Evolutionary conservation across 208 protist genomes (phyloP), one percentile per base, ranked within the genome.

Genomic region (Plasmodiophora brassicae): DNA sequence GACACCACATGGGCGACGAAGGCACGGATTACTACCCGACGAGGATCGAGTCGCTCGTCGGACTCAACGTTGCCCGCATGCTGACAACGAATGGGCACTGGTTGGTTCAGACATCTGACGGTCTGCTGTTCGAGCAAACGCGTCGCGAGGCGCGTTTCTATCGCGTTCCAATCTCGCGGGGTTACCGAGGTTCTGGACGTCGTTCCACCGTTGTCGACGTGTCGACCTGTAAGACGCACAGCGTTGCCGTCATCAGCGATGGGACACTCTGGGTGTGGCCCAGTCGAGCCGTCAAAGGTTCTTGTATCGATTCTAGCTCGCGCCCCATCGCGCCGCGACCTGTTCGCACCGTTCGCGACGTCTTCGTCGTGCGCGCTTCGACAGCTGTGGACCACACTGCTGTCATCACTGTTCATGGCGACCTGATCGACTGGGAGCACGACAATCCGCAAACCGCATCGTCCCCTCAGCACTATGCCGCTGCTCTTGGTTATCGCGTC

Each of bases 11-110:
- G 65, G 65, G 32, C 5, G 65, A 78, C 65, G 65, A 78, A 38
- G n/a, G 65, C 65, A 78, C 41, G 5, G 65, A 78, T 5, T 32
- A 5, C 20, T 14, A 36, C 41, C 65, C 65, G n/a, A 32, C 65
- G 14, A 5, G n/a, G 65, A 78, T 78, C 65, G 65, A 78, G 65
- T 5, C 14, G 5, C 5, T 78, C 32, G 41, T 14, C 65, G n/a
- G n/a, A 5, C 14, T 78, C 41, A 14, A 32, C 65, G n/a, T 78
- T 32, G 65, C 41, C 14, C 32, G n/a, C 20, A 78, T 78, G 65
- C 65, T 78, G 65, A 32, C n/a, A 5, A 78, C 65, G 14, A 78
- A 78, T 78, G 65, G 65, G n/a, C 65, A 78, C n/a, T 78, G 65
- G 65, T 36, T 78, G 14, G 65, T 32, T 8, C 65, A 78, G 41